Base-by-base conservation (phyloP, 2,329 filamentous ascomycete species). In the Aspergillus sp. region DNA sequence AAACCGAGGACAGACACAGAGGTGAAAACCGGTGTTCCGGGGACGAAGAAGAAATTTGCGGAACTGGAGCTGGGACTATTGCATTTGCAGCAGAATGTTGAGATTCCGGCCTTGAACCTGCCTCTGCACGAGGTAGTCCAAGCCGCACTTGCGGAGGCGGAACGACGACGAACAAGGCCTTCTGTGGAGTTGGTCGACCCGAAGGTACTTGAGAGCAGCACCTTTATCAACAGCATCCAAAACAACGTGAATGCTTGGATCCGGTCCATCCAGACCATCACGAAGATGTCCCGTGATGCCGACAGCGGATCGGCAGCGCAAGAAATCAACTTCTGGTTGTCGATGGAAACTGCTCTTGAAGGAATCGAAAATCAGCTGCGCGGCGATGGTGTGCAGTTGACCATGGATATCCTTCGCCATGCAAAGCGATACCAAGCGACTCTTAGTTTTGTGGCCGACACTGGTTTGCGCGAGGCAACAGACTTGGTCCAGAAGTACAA, bases 401-500 rank as follows among this genome's bases (percentile, higher is more conserved):
- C 96, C 0, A 85, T 99, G 73, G 94, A 97, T 68, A 94, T 99
- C 62, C 83, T 99, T 63, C 94, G 96, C 76, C 91, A 97, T 74
- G 96, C 94, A 53, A 99, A 99, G 80, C 91, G 96, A 71, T 98
- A 97, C 78, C 93, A 97, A 78, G 94, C 95, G 11, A 97, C 94
- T 2, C 91, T 98, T 69, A 98, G 94, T 80, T 98, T 99, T 74
- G 90, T 90, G 39, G 91, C 95, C 2, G 96, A 99, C 76, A 99
- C 95, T 39, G 94, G 95, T 2, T 78, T 99, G 73, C 96, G 96
- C 76, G 95, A 99, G 77, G 92, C 92, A 24, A 95, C 93, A 75
- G 95, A 99, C 63, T 90, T 91, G 73, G 96, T 99, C 51, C 92
- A 96, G 76, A 97, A 97, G 77, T 99, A 98, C 82, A 99, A 99